These are phyloP conservation scores for Panicum hallii DNA, from an alignment of 202 grass and related monocot species.

Conservation along the genomic window DNA sequence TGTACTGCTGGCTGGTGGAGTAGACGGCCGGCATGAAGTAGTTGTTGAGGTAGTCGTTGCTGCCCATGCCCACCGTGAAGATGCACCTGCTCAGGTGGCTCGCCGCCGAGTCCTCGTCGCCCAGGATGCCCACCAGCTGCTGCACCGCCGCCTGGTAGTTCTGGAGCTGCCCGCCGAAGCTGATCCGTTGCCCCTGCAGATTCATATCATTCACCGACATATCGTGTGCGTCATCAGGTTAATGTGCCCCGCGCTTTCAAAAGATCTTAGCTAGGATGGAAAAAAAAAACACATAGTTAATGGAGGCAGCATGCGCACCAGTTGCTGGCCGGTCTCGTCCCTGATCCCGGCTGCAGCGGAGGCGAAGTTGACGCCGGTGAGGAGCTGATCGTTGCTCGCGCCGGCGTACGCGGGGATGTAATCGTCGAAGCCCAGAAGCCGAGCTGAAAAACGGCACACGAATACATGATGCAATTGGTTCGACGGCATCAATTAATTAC, in stretches of 20 bases:
- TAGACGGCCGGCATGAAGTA: slow-evolving; percentile 91
- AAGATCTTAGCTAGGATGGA: background rate
- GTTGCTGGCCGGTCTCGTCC: slow-evolving; percentile 85
- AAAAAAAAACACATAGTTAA: background rate
- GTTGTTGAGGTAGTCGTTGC: slow-evolving; percentile 97
- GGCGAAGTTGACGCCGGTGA: slow-evolving; percentile 87
- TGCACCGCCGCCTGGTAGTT: slow-evolving; percentile 81
- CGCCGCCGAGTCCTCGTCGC: slow-evolving; percentile 69
- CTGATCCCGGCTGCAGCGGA: slow-evolving; percentile 91
- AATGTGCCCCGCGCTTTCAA: background rate
- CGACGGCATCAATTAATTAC: background rate
- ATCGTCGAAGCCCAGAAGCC: slow-evolving; percentile 76
- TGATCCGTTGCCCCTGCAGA: slow-evolving; percentile 64
- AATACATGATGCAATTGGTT: background rate
- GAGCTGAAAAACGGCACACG: slow-evolving; percentile 50
- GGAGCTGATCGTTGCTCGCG: slow-evolving; percentile 58
- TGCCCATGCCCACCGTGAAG: slow-evolving; percentile 88
- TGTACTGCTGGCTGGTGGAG: slow-evolving; percentile 69
- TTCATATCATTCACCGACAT: background rate
- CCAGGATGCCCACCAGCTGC: slow-evolving; percentile 70
- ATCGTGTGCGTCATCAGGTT: background rate
- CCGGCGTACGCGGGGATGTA: slow-evolving; percentile 73
- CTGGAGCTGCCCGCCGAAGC: slow-evolving; percentile 64
- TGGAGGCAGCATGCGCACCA: slow-evolving; percentile 40
- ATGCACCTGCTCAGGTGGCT: slow-evolving; percentile 87